Conservation (phyloP, 148 eudicot genomes). For the Persicaria maculosa region DNA sequence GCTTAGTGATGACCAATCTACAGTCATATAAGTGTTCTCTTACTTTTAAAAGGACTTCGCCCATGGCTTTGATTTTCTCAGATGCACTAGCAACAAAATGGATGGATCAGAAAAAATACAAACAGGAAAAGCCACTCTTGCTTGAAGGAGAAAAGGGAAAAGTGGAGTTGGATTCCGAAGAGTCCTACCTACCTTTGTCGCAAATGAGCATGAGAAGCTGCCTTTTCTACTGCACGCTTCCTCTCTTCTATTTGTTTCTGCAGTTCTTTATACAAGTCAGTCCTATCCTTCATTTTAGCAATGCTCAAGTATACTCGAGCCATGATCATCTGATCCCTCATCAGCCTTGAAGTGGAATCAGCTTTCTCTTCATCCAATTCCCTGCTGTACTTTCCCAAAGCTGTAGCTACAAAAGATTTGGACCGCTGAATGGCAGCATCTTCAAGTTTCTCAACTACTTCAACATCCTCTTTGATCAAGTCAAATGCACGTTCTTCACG, state of each 20-base stretch:
- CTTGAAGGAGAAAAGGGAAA: neutral
- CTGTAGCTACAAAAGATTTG: slow-evolving; percentile 82
- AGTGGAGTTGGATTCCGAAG: neutral
- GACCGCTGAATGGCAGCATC: slow-evolving; percentile 85
- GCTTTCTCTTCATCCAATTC: slow-evolving; percentile 76
- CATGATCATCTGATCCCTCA: slow-evolving; percentile 91
- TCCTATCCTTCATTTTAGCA: slow-evolving; percentile 70
- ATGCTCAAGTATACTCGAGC: slow-evolving; percentile 74
- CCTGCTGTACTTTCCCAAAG: slow-evolving; percentile 74
- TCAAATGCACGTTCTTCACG: slow-evolving; percentile 80
- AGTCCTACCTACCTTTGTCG: slow-evolving; percentile 44
- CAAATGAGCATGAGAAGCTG: slow-evolving; percentile 58
- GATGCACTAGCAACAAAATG: slow-evolving; percentile 36
- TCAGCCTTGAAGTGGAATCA: slow-evolving; percentile 69
- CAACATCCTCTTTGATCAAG: slow-evolving; percentile 49
- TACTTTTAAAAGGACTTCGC: slow-evolving; percentile 62
- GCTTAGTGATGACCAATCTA: slow-evolving; percentile 56
- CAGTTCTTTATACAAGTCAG: slow-evolving; percentile 61
- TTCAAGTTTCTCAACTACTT: slow-evolving; percentile 66
- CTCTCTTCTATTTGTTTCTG: slow-evolving; percentile 78
- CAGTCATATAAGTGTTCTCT: slow-evolving; percentile 61
- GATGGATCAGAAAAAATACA: neutral
- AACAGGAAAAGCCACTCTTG: neutral
- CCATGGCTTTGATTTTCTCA: slow-evolving; percentile 64
- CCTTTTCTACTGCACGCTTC: slow-evolving; percentile 83